Conservation (phyloP, 257 asterid genomes). For the Nicotiana paniculata region DNA sequence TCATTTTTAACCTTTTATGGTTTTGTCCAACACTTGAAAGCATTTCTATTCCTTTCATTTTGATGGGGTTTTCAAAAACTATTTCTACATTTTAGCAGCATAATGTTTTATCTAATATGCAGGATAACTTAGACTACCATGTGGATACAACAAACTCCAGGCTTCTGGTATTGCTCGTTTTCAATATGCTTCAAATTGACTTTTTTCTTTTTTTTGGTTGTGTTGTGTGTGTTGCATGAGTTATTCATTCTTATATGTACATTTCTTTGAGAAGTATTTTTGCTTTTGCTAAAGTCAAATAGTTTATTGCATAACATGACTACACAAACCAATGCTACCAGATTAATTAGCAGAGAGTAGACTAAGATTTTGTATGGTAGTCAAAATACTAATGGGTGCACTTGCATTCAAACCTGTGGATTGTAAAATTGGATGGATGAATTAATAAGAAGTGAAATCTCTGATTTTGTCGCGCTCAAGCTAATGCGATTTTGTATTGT, state of each 20-base stretch:
- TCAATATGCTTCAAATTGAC: background rate
- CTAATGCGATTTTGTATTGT: background rate
- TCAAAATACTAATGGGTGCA: background rate
- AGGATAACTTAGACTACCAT: constrained; percentile 17
- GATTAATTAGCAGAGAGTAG: background rate
- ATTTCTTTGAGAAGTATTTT: background rate
- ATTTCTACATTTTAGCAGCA: background rate
- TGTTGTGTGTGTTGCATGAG: background rate
- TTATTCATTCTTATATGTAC: background rate
- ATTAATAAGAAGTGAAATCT: background rate
- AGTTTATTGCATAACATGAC: background rate
- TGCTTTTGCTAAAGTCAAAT: background rate
- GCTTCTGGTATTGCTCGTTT: constrained; percentile 11
- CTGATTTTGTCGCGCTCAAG: background rate
- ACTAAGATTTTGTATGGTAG: background rate
- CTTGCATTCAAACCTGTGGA: background rate
- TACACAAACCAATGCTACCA: background rate
- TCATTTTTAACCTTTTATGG: background rate
- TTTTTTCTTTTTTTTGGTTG: background rate
- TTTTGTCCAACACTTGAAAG: background rate
- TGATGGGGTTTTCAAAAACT: background rate
- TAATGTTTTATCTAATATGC: background rate
- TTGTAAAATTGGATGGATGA: background rate
- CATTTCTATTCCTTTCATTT: background rate
- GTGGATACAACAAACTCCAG: constrained; percentile 16